Evolutionary conservation across 257 asterid genomes (phyloP).

Genomic region (Nicotiana otophora): DNA sequence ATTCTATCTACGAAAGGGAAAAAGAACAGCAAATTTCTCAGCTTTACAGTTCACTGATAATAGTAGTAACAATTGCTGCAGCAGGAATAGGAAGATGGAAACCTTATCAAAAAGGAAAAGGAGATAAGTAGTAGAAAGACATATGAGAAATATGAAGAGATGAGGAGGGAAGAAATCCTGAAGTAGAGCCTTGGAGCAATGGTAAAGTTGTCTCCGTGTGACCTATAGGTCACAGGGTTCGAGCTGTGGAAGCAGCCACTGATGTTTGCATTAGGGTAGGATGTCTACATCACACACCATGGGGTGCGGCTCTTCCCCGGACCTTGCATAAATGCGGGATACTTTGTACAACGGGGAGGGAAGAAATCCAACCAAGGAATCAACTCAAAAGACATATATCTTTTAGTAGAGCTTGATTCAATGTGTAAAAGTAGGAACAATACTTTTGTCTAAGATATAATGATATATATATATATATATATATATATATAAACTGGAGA

Average conservation of each 20-base stretch:
- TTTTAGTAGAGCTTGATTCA: background rate
- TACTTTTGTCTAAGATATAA: background rate
- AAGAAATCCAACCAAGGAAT: background rate
- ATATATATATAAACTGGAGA: no score
- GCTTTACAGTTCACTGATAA: background rate
- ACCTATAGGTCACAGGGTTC: no score
- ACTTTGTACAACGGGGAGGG: no score
- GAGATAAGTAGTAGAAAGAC: background rate
- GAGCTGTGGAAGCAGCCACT: no score
- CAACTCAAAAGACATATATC: background rate
- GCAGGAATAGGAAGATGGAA: background rate
- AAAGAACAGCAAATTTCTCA: background rate
- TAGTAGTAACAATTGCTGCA: background rate
- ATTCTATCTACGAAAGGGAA: background rate
- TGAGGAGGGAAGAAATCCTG: background rate
- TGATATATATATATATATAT: background rate
- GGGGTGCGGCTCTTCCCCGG: no score
- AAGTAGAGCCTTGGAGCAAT: no score
- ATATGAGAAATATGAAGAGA: background rate
- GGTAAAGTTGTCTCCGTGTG: no score
- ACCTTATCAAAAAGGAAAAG: background rate
- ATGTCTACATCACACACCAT: no score
- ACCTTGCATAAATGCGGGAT: no score
- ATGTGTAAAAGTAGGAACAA: background rate
- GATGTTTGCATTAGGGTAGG: no score